Percentiles rank a stretch among this genome's conserved stretches.
These are phyloP conservation scores for Rhododendron ovatum DNA, from an alignment of 148 eudicot species.

Conservation along the genomic window DNA sequence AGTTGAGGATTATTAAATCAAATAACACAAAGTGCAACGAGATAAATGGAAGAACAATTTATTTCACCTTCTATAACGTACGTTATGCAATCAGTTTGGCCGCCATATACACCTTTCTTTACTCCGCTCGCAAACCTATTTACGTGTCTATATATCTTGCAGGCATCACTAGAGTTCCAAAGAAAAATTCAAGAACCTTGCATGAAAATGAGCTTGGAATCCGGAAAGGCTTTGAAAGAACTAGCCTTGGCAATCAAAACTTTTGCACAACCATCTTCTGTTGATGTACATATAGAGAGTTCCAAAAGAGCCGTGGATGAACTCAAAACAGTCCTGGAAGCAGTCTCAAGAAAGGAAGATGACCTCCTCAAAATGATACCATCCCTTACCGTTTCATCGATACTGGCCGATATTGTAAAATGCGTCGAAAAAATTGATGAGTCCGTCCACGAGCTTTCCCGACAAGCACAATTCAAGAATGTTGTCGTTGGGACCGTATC, in stretches of 20 bases:
- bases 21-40: too few relatives aligned
- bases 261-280: conserved; percentile 15
- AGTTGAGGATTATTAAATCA: too few relatives aligned
- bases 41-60: too few relatives aligned
- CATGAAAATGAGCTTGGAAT: conserved; percentile 42
- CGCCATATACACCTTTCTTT: background rate
- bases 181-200: conserved; percentile 41
- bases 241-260: conserved; percentile 37
- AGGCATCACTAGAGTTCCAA: conserved; percentile 42
- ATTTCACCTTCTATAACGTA: background rate
- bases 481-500: conserved; percentile 13
- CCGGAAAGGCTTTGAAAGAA: conserved; percentile 46
- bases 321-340: conserved; percentile 27
- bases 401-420: conserved; percentile 32
- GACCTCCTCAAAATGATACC: conserved; percentile 36
- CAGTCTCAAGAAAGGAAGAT: conserved; percentile 3
- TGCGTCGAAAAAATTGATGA: conserved; percentile 38
- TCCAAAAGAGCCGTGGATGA: conserved; percentile 36
- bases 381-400: conserved; percentile 34
- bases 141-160: background rate
- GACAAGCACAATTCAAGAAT: conserved; percentile 32
- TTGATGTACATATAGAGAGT: conserved; percentile 24
- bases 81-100: background rate
- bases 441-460: conserved; percentile 39
- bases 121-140: background rate